Evolutionary conservation across 164 flowering plant species (phyloP), one percentile per base, ranked within the genome.

Genomic region (Buxus sempervirens): DNA sequence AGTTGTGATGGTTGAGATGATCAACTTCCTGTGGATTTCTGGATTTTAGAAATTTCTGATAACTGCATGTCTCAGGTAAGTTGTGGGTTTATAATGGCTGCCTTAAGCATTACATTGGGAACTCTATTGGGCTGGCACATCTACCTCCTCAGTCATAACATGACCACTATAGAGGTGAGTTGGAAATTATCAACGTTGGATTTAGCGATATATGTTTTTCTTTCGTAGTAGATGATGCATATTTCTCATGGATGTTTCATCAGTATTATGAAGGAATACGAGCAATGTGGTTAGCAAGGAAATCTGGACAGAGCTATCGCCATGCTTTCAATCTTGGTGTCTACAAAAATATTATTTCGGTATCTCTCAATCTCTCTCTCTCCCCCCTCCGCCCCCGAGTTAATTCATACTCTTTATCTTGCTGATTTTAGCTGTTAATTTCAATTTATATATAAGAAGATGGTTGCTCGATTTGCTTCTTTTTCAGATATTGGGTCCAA

Each of bases 131-230:
- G 80, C 69, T 89, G 92, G 97, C 87, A 89, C 79, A 71, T 86
- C 71, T 87, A 79, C 77, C 92, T 91, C 28, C 68, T 83, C 55
- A 25, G 75, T 58, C 87, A 71, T 54, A 91, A 90, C 59, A 78
- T 84, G 97, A 88, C 96, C 48, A 88, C 92, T 18, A 89, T 88
- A 68, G 97, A 90, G 86, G 97, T 90, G 76, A 2, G 64, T 63
- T 60, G 14, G 63, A 10, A 26, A 2, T 21, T 67, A 53, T 62
- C 13, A 64, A 32, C 10, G 22, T 54, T 28, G 38, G 20, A 32
- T 26, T 25, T 22, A 58, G 60, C 41, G 41, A 25, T 22, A 20
- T 27, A 58, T 62, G 60, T 58, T 14, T 54, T 53, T 6, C 51
- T 62, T 55, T 15, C 54, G n/a, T 59, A 18, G 54, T 69, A 49